Base-by-base conservation (phyloP, 768 basidiomycete species). In the Mrakia blollopis region DNA sequence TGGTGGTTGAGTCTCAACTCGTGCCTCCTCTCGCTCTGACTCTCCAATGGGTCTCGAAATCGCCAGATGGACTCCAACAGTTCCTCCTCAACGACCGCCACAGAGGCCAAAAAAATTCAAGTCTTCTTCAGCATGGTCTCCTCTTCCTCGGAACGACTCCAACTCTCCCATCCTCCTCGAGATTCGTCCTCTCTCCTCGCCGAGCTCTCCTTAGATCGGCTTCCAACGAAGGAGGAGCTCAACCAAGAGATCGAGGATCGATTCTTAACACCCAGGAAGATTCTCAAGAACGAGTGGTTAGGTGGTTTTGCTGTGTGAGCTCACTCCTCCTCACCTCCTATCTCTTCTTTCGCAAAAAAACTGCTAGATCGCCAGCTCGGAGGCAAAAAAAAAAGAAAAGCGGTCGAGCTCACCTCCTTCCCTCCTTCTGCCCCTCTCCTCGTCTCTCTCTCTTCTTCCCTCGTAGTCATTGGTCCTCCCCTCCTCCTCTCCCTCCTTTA, bases 181-280 rank as follows among this genome's bases (percentile, higher is more conserved):
- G 71, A 72, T n/a, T 18, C 69, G 2, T 30, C 69, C 10, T 16
- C 69, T 14, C 78, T 91, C 23, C 84, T 93, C 62, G 83, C 85
- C 54, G 85, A 87, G 62, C 86, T 94, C 13, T 87, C 88, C 10
- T 86, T 94, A 21, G 86, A 86, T 57, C 83, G 83, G 25, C 81
- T 88, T 32, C 91, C 91, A 13, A 86, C 89, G 54, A 85, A 85
- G 65, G 87, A 89, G 61, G 85, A 87, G 79, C 86, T 93, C 47
- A 39, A 44, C 14, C 37, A 23, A 16, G 67, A 71, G 28, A 75
- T 69, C 23, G 50, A 61, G 25, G 30, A 28, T 7, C 25, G 71
- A 9, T 67, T 63, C 39, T 41, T 70, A 41, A 50, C 73, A 1
- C 73, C 74, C 23, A 37, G 63, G 28, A 73, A 70, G 23, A 35